These are phyloP conservation scores for Thielaviopsis populi DNA, from an alignment of 2,329 filamentous ascomycete species.

Conservation along the genomic window DNA sequence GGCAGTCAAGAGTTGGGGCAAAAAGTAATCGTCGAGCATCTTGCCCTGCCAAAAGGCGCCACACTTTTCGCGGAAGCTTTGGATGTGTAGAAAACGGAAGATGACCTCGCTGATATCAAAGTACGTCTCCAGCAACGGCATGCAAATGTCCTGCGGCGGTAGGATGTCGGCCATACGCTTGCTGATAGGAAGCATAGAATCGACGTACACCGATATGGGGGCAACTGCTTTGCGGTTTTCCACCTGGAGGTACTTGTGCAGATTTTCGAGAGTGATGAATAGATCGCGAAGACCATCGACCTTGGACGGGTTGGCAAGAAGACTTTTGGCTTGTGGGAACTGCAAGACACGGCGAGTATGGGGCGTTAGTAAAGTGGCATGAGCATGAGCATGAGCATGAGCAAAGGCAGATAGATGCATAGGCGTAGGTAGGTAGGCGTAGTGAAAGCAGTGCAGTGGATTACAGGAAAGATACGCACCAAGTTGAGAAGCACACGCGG, in stretches of 20 bases:
- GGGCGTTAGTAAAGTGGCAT: neutral
- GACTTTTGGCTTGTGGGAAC: conserved; percentile 40
- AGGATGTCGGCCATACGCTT: conserved; percentile 44
- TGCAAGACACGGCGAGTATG: conserved; percentile 19
- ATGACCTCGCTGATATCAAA: conserved; percentile 37
- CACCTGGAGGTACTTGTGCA: conserved; percentile 34
- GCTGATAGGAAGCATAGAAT: conserved; percentile 42
- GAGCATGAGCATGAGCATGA: neutral
- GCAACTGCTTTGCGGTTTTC: conserved; percentile 32
- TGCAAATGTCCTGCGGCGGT: conserved; percentile 36
- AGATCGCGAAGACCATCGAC: conserved; percentile 29
- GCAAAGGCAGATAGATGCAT: neutral
- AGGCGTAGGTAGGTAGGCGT: no score
- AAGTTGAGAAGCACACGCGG: conserved; percentile 39
- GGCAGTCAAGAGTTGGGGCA: conserved; percentile 39
- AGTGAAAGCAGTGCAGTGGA: neutral
- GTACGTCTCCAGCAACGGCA: conserved; percentile 35
- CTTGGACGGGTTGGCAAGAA: conserved; percentile 30
- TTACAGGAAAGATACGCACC: conserved; percentile 25
- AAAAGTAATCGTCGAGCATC: conserved; percentile 33
- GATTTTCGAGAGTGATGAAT: conserved; percentile 31
- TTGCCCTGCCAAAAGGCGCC: conserved; percentile 37
- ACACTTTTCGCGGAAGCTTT: conserved; percentile 37
- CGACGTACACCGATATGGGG: conserved; percentile 41
- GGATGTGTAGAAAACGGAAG: conserved; percentile 39